These are phyloP conservation scores for Malbranchea cinnamomea DNA, from an alignment of 2,329 filamentous ascomycete genomes.

Conservation along the genomic window DNA sequence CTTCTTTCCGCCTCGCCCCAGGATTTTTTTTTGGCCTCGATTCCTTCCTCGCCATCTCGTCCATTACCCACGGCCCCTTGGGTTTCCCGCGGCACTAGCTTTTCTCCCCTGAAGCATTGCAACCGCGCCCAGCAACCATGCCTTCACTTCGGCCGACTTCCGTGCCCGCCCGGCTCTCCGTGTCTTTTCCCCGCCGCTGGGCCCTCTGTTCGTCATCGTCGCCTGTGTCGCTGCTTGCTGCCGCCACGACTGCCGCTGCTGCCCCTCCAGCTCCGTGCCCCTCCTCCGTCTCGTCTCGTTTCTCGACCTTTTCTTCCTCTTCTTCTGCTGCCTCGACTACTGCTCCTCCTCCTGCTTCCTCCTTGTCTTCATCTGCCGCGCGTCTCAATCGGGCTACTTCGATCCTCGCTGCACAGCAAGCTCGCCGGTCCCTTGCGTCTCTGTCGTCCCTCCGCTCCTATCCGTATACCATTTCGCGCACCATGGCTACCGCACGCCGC, in stretches of 20 bases:
- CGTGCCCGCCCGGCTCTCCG: constrained; percentile 23
- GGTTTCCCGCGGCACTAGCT: constrained; percentile 7
- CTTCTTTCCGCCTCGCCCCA: neutral
- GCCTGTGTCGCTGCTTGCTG: too few relatives aligned
- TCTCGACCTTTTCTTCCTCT: constrained; percentile 8
- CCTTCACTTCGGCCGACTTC: constrained; percentile 25
- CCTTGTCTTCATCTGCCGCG: constrained; percentile 16
- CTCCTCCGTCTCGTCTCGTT: constrained; percentile 5
- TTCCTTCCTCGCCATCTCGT: constrained; percentile 1
- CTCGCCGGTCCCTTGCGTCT: constrained; percentile 1
- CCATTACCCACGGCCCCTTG: constrained; percentile 7
- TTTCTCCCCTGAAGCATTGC: constrained; percentile 5
- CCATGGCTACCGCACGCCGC: constrained; percentile 34
- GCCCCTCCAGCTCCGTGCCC: constrained; percentile 3
- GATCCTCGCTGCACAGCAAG: too few relatives aligned
- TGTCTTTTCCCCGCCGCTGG: constrained; percentile 15
- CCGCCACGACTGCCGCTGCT: too few relatives aligned
- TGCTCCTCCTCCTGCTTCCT: constrained; percentile 13
- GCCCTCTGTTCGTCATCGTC: too few relatives aligned
- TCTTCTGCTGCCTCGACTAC: too few relatives aligned
- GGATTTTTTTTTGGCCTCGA: neutral
- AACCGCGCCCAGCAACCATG: constrained; percentile 19
- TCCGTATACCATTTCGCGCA: constrained; percentile 22
- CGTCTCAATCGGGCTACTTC: constrained; percentile 13
- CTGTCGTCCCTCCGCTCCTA: neutral